phyloP scores from a whole-genome alignment of 148 eudicot species.

The Rhododendron mucronatum region DNA sequence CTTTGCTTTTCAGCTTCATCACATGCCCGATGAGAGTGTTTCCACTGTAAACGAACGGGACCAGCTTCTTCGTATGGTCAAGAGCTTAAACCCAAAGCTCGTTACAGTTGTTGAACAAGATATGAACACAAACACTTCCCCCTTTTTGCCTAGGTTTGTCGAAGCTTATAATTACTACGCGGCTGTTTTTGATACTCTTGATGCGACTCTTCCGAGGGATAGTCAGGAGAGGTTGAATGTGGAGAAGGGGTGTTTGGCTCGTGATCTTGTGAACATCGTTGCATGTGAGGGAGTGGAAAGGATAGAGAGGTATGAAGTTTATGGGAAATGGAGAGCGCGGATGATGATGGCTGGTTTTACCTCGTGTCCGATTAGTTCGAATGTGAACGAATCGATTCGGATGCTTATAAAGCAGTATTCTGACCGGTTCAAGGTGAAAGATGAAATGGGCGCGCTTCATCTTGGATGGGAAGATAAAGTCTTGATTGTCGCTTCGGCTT shows the following conservation, averaged over 20 bases:
- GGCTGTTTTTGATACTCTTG: constrained; percentile 79
- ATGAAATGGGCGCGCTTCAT: constrained; percentile 52
- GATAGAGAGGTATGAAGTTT: constrained; percentile 87
- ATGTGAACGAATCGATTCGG: constrained; percentile 33
- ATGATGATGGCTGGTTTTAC: constrained; percentile 94
- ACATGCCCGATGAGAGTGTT: constrained; percentile 99
- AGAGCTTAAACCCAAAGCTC: constrained; percentile 69
- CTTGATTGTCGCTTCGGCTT: constrained; percentile 74
- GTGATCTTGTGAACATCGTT: constrained; percentile 75
- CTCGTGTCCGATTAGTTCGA: constrained; percentile 36
- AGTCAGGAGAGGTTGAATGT: constrained; percentile 89
- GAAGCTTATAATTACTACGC: constrained; percentile 78
- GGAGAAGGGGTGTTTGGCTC: constrained; percentile 86
- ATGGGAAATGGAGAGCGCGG: constrained; percentile 96
- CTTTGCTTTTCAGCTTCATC: constrained; percentile 91
- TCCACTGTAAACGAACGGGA: constrained; percentile 74
- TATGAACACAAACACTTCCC: constrained; percentile 87
- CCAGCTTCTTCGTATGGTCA: constrained; percentile 83
- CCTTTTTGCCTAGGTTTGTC: constrained; percentile 64
- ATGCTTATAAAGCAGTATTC: constrained; percentile 54
- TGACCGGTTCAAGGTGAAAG: constrained; percentile 54
- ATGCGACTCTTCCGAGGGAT: constrained; percentile 66
- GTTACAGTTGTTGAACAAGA: constrained; percentile 93
- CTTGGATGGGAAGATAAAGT: constrained; percentile 85
- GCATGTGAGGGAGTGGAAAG: constrained; percentile 98